Conservation (phyloP, 1,139 yeast species). For the Wickerhamiella infanticola region DNA sequence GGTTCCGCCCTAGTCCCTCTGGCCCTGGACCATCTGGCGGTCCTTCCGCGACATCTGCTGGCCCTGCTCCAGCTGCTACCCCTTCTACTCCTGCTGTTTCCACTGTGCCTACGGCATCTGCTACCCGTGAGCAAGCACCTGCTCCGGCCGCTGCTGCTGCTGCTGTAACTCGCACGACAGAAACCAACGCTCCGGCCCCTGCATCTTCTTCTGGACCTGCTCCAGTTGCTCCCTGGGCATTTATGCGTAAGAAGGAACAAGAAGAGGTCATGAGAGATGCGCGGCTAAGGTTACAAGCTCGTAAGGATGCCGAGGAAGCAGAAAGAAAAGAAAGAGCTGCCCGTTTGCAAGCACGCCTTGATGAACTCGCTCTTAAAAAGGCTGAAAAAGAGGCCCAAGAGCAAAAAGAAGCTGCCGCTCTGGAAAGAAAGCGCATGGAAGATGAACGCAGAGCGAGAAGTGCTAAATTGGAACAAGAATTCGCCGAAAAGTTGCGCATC, state of each 20-base stretch:
- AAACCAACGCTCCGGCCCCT: neutral
- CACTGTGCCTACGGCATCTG: neutral
- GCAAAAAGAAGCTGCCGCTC: neutral
- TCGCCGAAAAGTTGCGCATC: constrained; percentile 1
- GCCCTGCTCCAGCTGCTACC: neutral
- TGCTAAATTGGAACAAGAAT: neutral
- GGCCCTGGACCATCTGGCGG: neutral
- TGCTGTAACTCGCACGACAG: neutral
- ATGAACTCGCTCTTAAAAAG: constrained; percentile 7
- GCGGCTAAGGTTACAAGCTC: constrained; percentile 21
- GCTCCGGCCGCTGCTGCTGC: neutral
- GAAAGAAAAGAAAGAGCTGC: constrained; percentile 12
- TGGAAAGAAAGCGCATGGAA: constrained; percentile 1
- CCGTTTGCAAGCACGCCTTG: constrained; percentile 7
- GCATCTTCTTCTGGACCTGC: neutral
- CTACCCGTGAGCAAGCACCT: neutral
- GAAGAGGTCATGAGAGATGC: constrained; percentile 22
- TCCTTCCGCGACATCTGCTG: neutral
- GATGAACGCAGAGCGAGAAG: neutral
- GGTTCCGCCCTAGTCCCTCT: neutral
- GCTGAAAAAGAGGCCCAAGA: constrained; percentile 3
- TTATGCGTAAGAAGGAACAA: constrained; percentile 18
- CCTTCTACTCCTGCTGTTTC: neutral
- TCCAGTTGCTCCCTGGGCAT: neutral
- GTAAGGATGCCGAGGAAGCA: constrained; percentile 14